These are phyloP conservation scores for Botrytis tulipae DNA, from an alignment of 2,329 filamentous ascomycete genomes.

Conservation along the genomic window DNA sequence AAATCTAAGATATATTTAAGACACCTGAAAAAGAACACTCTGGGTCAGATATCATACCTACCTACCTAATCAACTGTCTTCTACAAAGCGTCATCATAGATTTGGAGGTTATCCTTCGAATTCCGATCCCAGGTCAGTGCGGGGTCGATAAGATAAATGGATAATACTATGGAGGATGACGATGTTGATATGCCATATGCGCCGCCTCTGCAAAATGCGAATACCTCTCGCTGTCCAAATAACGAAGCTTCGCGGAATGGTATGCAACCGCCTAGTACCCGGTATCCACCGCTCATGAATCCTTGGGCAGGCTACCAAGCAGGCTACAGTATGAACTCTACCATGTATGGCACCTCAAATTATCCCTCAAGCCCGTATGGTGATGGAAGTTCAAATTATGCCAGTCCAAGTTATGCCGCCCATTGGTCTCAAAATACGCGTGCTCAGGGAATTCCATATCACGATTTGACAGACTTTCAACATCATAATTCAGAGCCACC, in stretches of 20 bases:
- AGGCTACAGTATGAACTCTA: not conserved
- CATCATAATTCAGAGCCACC: not conserved
- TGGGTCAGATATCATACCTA: not conserved
- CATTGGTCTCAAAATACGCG: not conserved
- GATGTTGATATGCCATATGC: conserved; percentile 7
- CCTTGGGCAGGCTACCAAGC: not conserved
- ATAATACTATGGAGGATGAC: conserved; percentile 11
- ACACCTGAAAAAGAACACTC: not conserved
- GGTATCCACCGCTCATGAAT: not conserved
- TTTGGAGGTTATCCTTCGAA: not conserved
- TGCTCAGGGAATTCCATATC: not conserved
- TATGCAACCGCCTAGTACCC: not conserved
- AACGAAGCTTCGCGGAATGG: not conserved
- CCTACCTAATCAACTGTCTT: not conserved
- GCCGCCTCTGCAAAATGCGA: not conserved
- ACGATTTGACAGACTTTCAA: not conserved
- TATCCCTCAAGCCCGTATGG: not conserved
- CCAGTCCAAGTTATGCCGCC: not conserved
- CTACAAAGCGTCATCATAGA: not conserved
- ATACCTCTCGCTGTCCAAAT: conserved; percentile 12
- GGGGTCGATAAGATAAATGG: conserved; percentile 18
- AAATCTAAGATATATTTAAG: not conserved
- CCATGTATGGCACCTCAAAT: not conserved
- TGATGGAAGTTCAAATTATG: not conserved
- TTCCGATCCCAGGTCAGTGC: conserved; percentile 14